Conservation (phyloP, 2,329 filamentous ascomycete genomes). For the Aspergillus phoenicis region DNA sequence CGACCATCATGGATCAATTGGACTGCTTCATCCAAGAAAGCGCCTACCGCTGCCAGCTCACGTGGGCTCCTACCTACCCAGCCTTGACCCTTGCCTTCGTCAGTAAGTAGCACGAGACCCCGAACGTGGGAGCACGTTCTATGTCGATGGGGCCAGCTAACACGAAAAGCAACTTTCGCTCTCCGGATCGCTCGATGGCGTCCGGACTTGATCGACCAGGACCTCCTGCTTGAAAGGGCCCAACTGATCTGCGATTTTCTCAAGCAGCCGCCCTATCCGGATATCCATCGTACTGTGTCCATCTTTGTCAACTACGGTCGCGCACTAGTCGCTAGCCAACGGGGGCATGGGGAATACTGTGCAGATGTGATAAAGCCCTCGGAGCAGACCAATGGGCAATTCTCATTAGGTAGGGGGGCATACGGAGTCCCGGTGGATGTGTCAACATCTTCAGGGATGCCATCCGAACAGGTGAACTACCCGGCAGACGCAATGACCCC, state of each 20-base stretch:
- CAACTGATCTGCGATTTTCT: slow-evolving; percentile 38
- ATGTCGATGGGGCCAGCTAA: background rate
- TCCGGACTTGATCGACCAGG: slow-evolving; percentile 35
- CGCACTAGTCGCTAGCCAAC: slow-evolving; percentile 30
- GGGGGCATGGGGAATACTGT: background rate
- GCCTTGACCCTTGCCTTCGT: slow-evolving; percentile 40
- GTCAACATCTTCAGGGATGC: background rate
- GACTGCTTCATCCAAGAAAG: slow-evolving; percentile 36
- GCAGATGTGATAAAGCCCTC: background rate
- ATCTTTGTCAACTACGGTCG: slow-evolving; percentile 41
- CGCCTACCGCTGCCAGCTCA: slow-evolving; percentile 36
- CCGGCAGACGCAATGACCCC: slow-evolving; percentile 14
- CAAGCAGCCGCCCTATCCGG: slow-evolving; percentile 41
- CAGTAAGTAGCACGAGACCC: slow-evolving; percentile 30
- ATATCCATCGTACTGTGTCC: slow-evolving; percentile 42
- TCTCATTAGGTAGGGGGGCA: background rate
- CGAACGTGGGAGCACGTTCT: background rate
- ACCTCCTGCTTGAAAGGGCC: slow-evolving; percentile 33
- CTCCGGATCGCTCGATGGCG: slow-evolving; percentile 39
- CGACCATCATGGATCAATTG: slow-evolving; percentile 38
- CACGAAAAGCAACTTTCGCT: slow-evolving; percentile 35
- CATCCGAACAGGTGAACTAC: slow-evolving; percentile 1
- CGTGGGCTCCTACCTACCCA: slow-evolving; percentile 40
- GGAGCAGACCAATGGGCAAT: background rate
- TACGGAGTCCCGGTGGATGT: background rate